Conservation (phyloP, 2,329 filamentous ascomycete species). For the Amauroascus niger region DNA sequence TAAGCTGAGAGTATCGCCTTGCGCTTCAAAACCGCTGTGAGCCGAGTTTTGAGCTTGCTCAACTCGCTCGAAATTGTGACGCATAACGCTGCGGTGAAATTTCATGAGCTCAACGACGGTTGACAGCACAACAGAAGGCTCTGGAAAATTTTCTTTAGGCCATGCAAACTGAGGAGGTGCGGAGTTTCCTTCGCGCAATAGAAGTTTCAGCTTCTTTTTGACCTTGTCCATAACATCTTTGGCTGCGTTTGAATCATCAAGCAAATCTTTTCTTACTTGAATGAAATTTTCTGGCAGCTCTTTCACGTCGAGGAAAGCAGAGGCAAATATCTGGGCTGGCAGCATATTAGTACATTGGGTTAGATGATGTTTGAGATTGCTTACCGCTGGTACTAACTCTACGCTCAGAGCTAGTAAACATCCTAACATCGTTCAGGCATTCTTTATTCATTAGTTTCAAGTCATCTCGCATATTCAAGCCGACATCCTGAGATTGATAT, state of each 20-base stretch:
- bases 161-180: conserved; percentile 95
- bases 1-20: conserved; percentile 43
- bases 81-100: conserved; percentile 91
- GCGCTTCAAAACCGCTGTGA: conserved; percentile 17
- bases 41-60: conserved; percentile 35
- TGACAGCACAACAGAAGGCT: conserved; percentile 84
- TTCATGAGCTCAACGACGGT: conserved; percentile 95
- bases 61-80: conserved; percentile 79
- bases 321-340: conserved; percentile 81
- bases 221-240: conserved; percentile 99
- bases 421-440: conserved; percentile 80
- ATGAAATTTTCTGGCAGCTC: conserved; percentile 80
- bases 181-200: conserved; percentile 84
- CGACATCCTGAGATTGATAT: conserved; percentile 91
- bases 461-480: conserved; percentile 92
- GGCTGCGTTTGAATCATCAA: conserved; percentile 95
- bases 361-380: conserved; percentile 17
- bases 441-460: conserved; percentile 85
- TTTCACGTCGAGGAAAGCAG: conserved; percentile 77
- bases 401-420: conserved; percentile 92
- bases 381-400: conserved; percentile 75
- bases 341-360: not conserved
- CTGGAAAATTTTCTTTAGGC: conserved; percentile 82
- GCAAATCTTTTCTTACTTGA: conserved; percentile 79
- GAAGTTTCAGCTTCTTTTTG: conserved; percentile 95